A percentile compares a stretch with the other conserved stretches of the same genome.
Conservation (phyloP, 169 alveolate genomes). For the Babesia sp. region DNA sequence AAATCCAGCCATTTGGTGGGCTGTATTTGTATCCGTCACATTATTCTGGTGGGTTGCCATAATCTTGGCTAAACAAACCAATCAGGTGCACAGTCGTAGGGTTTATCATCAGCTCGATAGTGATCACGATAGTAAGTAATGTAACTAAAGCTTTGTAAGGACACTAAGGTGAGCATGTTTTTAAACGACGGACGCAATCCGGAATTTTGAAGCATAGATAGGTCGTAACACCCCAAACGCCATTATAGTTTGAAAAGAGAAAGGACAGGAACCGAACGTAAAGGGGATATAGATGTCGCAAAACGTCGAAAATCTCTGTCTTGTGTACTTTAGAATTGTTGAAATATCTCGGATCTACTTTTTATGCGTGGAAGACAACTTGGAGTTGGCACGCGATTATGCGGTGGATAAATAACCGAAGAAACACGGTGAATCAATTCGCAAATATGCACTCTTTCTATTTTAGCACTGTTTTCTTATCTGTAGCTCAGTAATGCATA, state of each 20-base stretch:
- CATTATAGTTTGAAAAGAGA: neutral
- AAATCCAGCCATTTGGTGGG: conserved; percentile 68
- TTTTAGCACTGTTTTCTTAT: too few species aligned
- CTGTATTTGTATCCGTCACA: conserved; percentile 55
- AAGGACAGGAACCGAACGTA: neutral
- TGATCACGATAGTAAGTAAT: conserved; percentile 57
- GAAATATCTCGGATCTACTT: too few species aligned
- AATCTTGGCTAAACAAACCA: neutral
- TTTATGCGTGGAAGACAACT: too few species aligned
- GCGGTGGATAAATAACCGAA: too few species aligned
- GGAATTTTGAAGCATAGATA: conserved; percentile 22
- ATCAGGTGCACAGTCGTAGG: conserved; percentile 69
- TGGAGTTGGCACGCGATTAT: too few species aligned
- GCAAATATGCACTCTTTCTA: too few species aligned
- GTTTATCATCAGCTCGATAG: conserved; percentile 49
- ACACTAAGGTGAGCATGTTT: conserved; percentile 25
- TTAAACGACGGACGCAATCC: conserved; percentile 64
- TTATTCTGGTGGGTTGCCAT: conserved; percentile 48
- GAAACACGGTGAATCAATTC: too few species aligned
- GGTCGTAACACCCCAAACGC: neutral
- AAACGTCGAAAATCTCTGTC: too few species aligned
- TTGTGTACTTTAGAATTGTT: too few species aligned
- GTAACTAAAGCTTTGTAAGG: neutral
- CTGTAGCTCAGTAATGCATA: too few species aligned
- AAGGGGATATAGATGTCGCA: too few species aligned